phyloP scores from a whole-genome alignment of 208 protist genomes.

The Tritrichomonas foetus region DNA sequence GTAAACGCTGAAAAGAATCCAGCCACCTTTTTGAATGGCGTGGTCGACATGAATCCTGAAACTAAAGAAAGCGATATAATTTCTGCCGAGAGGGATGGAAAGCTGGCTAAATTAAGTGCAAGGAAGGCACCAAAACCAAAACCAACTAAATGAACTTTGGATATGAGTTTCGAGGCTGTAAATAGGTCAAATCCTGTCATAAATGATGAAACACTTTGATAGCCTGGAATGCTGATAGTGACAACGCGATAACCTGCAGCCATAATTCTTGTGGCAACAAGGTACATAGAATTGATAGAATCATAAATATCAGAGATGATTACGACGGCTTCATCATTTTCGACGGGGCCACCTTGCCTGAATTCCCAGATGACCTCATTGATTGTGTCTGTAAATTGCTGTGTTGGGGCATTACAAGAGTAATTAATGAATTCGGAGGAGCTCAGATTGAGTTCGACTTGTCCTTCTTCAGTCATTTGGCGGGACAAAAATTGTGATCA shows the following conservation, averaged over 20 bases:
- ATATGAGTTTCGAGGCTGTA: not conserved
- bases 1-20: not conserved
- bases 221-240: not conserved
- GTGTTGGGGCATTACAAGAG: not conserved
- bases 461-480: too few species aligned
- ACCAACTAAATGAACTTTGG: not conserved
- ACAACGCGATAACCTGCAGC: not conserved
- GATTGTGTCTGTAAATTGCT: not conserved
- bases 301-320: conserved; percentile 15
- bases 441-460: too few species aligned
- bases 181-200: not conserved
- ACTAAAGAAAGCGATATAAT: not conserved
- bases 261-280: not conserved
- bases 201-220: not conserved
- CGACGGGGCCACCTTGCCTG: not conserved
- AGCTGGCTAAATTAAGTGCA: not conserved
- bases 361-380: not conserved
- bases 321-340: not conserved
- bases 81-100: not conserved
- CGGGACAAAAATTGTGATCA: too few species aligned
- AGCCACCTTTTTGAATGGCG: not conserved
- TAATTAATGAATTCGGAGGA: conserved; percentile 3
- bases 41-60: not conserved
- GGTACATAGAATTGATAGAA: not conserved
- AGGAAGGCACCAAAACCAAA: conserved; percentile 7